These are phyloP conservation scores for Thalassiosira profunda DNA, from an alignment of 108 stramenopile species.

Conservation along the genomic window DNA sequence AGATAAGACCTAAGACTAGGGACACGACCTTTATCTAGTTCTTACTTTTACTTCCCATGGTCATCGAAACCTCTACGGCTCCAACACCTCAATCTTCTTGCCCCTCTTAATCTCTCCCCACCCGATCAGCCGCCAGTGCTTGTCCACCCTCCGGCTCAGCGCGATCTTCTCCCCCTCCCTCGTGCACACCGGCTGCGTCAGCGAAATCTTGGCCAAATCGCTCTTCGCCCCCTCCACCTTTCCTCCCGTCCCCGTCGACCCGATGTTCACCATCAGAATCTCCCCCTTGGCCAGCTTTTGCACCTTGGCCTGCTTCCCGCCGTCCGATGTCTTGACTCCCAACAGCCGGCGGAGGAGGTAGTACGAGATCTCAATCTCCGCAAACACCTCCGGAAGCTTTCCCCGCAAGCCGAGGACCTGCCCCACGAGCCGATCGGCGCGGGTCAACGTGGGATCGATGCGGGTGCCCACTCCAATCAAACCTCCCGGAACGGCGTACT, in stretches of 20 bases:
- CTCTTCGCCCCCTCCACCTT: constrained; percentile 96
- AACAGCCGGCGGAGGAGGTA: constrained; percentile 97
- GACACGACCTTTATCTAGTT: too few relatives aligned
- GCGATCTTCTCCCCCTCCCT: constrained; percentile 99
- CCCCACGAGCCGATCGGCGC: constrained; percentile 99
- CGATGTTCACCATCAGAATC: constrained; percentile 99
- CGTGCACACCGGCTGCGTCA: constrained; percentile 99
- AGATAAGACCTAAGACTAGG: too few relatives aligned
- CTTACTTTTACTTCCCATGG: too few relatives aligned
- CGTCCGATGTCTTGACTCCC: constrained; percentile 98
- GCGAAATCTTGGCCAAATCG: constrained; percentile 96
- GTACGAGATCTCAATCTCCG: constrained; percentile 98
- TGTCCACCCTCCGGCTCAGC: constrained; percentile 98
- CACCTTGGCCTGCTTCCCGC: constrained; percentile 99
- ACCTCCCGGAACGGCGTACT: constrained; percentile 99
- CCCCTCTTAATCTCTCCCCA: constrained; percentile 96
- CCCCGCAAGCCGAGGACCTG: constrained; percentile 98
- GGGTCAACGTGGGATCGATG: constrained; percentile 98
- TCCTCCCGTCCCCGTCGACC: constrained; percentile 98
- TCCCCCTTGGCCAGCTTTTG: constrained; percentile 96
- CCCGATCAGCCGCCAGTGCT: constrained; percentile 99
- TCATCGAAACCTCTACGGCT: constrained; percentile 56
- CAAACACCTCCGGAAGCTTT: constrained; percentile 97
- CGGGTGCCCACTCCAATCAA: constrained; percentile 99
- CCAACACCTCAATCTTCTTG: constrained; percentile 80